phyloP scores from a whole-genome alignment of 495 filamentous ascomycete genomes.

The Penicillium odoratum region DNA sequence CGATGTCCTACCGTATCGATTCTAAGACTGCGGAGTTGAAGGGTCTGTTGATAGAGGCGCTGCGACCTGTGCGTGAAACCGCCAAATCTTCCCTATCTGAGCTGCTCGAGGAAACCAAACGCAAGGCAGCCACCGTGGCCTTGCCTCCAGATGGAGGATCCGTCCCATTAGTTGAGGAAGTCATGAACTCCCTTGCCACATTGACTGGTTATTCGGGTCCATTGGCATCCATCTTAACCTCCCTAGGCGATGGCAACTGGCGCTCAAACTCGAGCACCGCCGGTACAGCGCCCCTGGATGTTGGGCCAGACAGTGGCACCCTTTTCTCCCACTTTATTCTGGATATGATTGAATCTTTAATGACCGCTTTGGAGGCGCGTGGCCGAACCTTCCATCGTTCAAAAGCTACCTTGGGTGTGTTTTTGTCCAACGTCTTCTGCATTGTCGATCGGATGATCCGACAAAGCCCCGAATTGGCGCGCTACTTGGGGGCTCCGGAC shows the following conservation, averaged over 20 bases:
- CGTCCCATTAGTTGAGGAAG: constrained; percentile 75
- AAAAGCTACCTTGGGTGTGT: constrained; percentile 79
- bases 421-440: constrained; percentile 85
- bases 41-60: constrained; percentile 73
- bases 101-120: constrained; percentile 83
- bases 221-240: constrained; percentile 84
- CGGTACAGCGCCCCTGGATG: constrained; percentile 74
- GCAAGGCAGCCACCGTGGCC: constrained; percentile 57
- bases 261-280: constrained; percentile 54
- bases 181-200: constrained; percentile 82
- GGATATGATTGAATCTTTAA: constrained; percentile 80
- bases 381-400: constrained; percentile 71
- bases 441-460: constrained; percentile 84
- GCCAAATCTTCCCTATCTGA: constrained; percentile 82
- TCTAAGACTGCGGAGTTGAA: constrained; percentile 83
- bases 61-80: constrained; percentile 88
- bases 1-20: constrained; percentile 76
- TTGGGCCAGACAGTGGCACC: constrained; percentile 83
- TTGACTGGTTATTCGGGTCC: constrained; percentile 87
- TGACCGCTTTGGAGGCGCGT: constrained; percentile 75
- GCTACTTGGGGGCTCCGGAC: constrained; percentile 65
- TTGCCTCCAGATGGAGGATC: constrained; percentile 79
- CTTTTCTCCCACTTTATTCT: constrained; percentile 85
- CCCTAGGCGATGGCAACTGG: constrained; percentile 93
- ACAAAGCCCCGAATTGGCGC: constrained; percentile 68